phyloP scores from a whole-genome alignment of 768 basidiomycete genomes.

The Krasilnikovozyma curviuscula region DNA sequence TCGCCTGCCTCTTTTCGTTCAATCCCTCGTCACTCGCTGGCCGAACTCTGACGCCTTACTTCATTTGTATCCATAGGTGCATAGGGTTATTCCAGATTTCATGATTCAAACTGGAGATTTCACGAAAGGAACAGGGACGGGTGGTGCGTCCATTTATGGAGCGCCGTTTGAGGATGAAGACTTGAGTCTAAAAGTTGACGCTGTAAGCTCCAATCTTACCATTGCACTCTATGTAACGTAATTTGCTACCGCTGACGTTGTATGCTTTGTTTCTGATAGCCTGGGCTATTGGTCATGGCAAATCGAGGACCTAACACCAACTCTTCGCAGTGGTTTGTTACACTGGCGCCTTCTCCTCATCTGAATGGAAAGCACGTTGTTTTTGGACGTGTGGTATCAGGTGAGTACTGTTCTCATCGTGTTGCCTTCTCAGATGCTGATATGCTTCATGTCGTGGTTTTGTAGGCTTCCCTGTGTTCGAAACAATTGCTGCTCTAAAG shows the following conservation, averaged over 20 bases:
- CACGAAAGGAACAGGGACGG: conserved; percentile 56
- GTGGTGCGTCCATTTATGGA: conserved; percentile 68
- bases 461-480: conserved; percentile 31
- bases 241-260: background rate
- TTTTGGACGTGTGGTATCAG: conserved; percentile 10
- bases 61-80: background rate
- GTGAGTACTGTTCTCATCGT: background rate
- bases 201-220: no score
- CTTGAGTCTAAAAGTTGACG: background rate
- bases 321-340: conserved; percentile 46
- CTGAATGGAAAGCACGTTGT: conserved; percentile 11
- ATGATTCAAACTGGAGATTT: conserved; percentile 69
- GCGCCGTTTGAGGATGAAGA: conserved; percentile 60
- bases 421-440: background rate
- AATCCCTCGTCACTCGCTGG: background rate
- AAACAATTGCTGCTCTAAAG: conserved; percentile 42
- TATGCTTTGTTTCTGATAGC: background rate
- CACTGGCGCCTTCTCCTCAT: conserved; percentile 6
- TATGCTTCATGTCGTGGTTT: background rate
- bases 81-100: conserved; percentile 55
- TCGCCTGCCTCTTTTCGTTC: conserved; percentile 3
- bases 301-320: conserved; percentile 58
- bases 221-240: no score
- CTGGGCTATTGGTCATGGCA: conserved; percentile 58
- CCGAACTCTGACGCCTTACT: background rate